Evolutionary conservation across 2,329 filamentous ascomycete genomes (phyloP).

Genomic region (Diaporthe helianthi): DNA sequence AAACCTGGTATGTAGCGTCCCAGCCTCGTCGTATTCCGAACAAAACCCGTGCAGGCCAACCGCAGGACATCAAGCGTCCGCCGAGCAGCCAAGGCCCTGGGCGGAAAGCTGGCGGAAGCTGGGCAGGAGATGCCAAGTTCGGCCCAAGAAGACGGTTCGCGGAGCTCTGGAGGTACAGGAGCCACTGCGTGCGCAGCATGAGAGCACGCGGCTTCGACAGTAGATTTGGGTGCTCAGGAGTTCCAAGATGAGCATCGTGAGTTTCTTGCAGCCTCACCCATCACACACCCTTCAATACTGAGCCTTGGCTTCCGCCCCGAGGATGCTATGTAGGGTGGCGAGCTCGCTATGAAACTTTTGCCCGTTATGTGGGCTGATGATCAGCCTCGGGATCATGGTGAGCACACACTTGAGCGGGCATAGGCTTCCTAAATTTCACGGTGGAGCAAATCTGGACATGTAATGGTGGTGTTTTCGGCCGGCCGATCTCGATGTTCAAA

Average conservation of each 20-base stretch:
- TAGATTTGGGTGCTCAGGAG: neutral
- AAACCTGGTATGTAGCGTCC: neutral
- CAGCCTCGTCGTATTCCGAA: conserved; percentile 5
- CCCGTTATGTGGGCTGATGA: neutral
- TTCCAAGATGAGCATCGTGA: neutral
- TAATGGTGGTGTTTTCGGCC: neutral
- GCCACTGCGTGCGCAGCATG: neutral
- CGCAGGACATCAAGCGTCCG: conserved; percentile 3
- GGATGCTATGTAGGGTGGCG: conserved; percentile 45
- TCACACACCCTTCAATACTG: neutral
- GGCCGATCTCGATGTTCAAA: neutral
- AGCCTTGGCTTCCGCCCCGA: conserved; percentile 21
- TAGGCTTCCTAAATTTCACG: neutral
- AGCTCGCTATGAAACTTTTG: neutral
- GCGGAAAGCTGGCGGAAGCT: conserved; percentile 4
- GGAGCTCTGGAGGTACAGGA: neutral
- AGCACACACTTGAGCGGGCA: conserved; percentile 7
- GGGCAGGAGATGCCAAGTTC: conserved; percentile 21
- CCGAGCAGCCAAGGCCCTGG: conserved; percentile 15
- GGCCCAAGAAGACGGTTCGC: neutral
- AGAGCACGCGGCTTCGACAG: neutral
- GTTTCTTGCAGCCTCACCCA: conserved; percentile 4
- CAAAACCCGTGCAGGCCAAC: neutral
- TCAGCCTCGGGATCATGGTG: neutral
- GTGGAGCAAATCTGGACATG: neutral